phyloP scores from a whole-genome alignment of 2,329 filamentous ascomycete species.

The Epichloe amarillans region DNA sequence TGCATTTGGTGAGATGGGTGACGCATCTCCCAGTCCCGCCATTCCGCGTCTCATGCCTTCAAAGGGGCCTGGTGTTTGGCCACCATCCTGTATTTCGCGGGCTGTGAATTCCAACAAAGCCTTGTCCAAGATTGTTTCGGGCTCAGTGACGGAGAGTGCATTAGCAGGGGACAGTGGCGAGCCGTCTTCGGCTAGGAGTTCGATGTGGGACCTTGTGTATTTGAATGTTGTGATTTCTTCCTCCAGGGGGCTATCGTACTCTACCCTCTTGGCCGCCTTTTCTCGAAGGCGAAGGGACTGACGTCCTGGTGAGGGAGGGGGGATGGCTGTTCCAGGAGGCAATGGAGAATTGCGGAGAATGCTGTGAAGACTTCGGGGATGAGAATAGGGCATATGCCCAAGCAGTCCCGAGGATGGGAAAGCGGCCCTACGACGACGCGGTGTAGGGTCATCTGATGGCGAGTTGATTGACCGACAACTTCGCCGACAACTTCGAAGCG shows the following conservation, averaged over 20 bases:
- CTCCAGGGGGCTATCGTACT: constrained; percentile 46
- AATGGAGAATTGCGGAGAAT: constrained; percentile 55
- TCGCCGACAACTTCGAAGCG: too few relatives aligned
- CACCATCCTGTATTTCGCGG: constrained; percentile 45
- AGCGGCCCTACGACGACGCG: constrained; percentile 5
- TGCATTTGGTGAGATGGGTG: constrained; percentile 25
- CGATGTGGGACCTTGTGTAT: constrained; percentile 50
- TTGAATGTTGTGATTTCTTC: constrained; percentile 50
- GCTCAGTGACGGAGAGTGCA: constrained; percentile 14
- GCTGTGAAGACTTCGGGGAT: constrained; percentile 45
- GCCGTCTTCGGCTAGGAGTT: constrained; percentile 44
- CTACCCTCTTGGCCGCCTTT: constrained; percentile 41
- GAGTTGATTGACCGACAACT: neutral
- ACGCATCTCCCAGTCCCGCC: constrained; percentile 31
- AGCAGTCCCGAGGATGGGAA: neutral
- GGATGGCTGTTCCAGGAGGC: constrained; percentile 35
- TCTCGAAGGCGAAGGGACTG: constrained; percentile 42
- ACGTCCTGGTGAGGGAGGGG: constrained; percentile 36
- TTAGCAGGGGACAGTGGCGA: constrained; percentile 31
- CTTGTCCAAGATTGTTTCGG: constrained; percentile 32
- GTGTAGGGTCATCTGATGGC: constrained; percentile 9
- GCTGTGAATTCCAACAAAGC: constrained; percentile 34
- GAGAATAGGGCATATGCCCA: constrained; percentile 35
- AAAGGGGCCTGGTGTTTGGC: constrained; percentile 48
- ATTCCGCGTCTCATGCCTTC: constrained; percentile 49